Evolutionary conservation across 768 basidiomycete genomes (phyloP), one percentile per base, ranked within the genome.

Genomic region (Cystobasidium tubakii): DNA sequence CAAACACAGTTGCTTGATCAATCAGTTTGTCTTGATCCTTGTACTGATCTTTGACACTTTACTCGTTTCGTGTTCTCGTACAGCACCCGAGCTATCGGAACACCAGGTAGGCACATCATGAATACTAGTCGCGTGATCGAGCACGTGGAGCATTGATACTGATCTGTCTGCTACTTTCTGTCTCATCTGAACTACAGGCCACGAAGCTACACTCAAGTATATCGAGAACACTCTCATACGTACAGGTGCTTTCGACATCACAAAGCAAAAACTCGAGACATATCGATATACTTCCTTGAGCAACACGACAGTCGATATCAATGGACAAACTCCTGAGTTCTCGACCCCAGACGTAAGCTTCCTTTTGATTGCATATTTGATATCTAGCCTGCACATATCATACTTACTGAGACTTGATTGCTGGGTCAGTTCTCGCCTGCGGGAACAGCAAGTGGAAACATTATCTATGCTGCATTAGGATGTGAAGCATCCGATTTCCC

Each of bases 61-160:
- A 7, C n/a, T n/a, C n/a, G 6, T 55, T n/a, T 55, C 7, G 7
- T 29, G 7, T 55, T 29, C 53, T n/a, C 27, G 7, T 29, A 7
- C 10, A 55, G 62, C 44, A 66, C 65, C 17, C 31, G 65, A 66
- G 65, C 65, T 33, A 36, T 66, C 10, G 65, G 65, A 12, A 66
- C 65, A 66, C 65, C 65, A 17, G 65, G 65, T 66, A 36, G 21
- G 65, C 27, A 6, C 3, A 9, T 10, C 21, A n/a, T n/a, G n/a
- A n/a, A n/a, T n/a, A n/a, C n/a, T n/a, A n/a, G n/a, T n/a, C n/a
- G n/a, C n/a, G n/a, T n/a, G n/a, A n/a, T n/a, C n/a, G n/a, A n/a
- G n/a, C n/a, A n/a, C n/a, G n/a, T n/a, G n/a, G n/a, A n/a, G n/a
- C n/a, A n/a, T n/a, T n/a, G n/a, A n/a, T n/a, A n/a, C n/a, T n/a